Conservation (phyloP, 2,329 filamentous ascomycete species). For the Pseudogymnoascus sp. region DNA sequence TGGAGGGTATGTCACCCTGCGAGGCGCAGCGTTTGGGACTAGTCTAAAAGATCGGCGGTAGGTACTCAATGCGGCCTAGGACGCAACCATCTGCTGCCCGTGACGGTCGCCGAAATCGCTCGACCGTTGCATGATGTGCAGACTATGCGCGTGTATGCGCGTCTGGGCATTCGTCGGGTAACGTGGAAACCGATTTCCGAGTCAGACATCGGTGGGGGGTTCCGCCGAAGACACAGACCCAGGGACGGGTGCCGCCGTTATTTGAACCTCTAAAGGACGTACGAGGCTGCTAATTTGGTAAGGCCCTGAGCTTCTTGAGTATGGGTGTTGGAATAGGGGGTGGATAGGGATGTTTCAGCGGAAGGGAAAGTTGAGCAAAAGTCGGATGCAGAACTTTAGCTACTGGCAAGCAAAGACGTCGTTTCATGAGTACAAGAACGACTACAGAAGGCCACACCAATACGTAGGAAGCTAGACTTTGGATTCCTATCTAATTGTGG, state of each 20-base stretch:
- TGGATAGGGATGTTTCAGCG: background rate
- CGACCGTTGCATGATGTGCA: background rate
- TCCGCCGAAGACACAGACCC: background rate
- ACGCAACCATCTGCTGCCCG: background rate
- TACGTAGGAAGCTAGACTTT: background rate
- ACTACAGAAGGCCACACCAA: background rate
- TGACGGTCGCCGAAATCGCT: background rate
- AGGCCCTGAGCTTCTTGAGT: background rate
- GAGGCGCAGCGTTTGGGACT: background rate
- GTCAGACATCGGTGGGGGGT: background rate
- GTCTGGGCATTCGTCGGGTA: background rate
- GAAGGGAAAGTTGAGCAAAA: background rate
- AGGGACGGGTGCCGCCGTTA: background rate
- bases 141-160: background rate
- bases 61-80: background rate
- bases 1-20: background rate
- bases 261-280: background rate
- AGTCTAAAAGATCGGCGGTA: background rate
- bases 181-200: background rate
- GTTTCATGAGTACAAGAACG: background rate
- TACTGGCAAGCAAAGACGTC: background rate
- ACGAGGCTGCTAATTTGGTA: background rate
- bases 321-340: no score
- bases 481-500: background rate
- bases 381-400: background rate